Percentiles rank a stretch among this genome's conserved stretches.
phyloP scores from a whole-genome alignment of 225 moss, liverwort and hornwort genomes.

The Polytrichum formosum region DNA sequence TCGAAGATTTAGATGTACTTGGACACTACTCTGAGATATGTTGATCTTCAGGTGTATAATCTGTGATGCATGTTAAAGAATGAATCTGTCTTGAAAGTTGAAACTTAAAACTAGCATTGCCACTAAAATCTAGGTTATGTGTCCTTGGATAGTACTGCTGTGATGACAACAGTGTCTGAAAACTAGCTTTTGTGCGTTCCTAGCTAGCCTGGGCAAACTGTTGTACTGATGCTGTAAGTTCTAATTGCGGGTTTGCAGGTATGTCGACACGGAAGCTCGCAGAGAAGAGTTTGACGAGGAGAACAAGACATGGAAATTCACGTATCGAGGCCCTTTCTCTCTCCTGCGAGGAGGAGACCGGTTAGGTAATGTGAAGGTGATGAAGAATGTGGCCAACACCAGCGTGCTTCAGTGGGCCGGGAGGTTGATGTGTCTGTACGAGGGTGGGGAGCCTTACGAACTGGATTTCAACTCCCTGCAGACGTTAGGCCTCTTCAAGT shows the following conservation, averaged over 20 bases:
- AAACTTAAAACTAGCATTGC: too few species aligned
- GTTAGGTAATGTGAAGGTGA: conserved; percentile 27
- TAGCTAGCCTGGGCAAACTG: background rate
- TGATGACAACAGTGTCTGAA: background rate
- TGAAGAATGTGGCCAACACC: conserved; percentile 45
- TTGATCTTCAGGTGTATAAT: too few species aligned
- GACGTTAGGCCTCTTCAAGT: conserved; percentile 27
- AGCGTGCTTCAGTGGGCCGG: conserved; percentile 34
- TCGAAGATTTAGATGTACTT: too few species aligned
- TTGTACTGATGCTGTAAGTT: too few species aligned
- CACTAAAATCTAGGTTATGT: too few species aligned
- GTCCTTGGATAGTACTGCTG: too few species aligned
- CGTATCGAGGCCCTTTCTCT: conserved; percentile 32
- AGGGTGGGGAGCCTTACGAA: conserved; percentile 28
- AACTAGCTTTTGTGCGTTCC: background rate
- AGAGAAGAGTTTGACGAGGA: conserved; percentile 30
- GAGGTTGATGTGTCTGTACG: conserved; percentile 30
- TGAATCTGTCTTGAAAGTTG: too few species aligned
- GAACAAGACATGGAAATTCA: conserved; percentile 34
- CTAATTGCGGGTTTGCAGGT: conserved; percentile 6
- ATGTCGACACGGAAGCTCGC: conserved; percentile 27
- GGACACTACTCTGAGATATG: too few species aligned
- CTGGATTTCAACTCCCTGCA: conserved; percentile 24
- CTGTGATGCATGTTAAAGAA: too few species aligned
- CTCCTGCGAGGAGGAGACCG: conserved; percentile 22